Conservation (phyloP, 2,329 filamentous ascomycete genomes). For the Pestalotiopsis sp. region DNA sequence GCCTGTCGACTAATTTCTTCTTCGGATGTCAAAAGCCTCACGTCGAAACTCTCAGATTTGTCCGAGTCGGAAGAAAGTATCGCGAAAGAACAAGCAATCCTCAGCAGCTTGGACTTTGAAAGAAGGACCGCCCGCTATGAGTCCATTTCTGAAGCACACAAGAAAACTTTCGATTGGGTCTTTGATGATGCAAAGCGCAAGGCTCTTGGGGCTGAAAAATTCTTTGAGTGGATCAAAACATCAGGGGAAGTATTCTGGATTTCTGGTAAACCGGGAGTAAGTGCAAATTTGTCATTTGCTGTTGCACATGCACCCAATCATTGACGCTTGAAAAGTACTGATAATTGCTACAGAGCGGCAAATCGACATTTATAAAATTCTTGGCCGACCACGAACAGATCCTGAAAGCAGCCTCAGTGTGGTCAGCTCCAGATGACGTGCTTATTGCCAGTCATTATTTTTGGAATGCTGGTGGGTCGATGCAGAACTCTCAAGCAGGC, state of each 20-base stretch:
- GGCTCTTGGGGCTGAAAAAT: conserved; percentile 27
- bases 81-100: conserved; percentile 21
- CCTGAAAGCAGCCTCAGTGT: conserved; percentile 18
- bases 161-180: conserved; percentile 21
- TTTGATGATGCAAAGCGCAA: conserved; percentile 16
- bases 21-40: background rate
- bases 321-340: background rate
- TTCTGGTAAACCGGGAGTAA: conserved; percentile 21
- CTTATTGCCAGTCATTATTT: conserved; percentile 37
- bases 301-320: background rate
- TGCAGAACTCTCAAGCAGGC: conserved; percentile 37
- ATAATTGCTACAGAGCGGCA: conserved; percentile 19
- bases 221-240: conserved; percentile 2
- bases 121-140: conserved; percentile 16
- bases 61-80: background rate
- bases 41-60: background rate
- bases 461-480: conserved; percentile 32
- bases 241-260: conserved; percentile 23
- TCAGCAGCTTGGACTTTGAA: conserved; percentile 19
- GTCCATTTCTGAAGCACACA: conserved; percentile 19
- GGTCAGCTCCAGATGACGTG: conserved; percentile 26
- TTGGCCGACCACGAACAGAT: conserved; percentile 13
- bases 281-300: background rate
- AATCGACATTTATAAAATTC: conserved; percentile 26
- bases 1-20: background rate